Evolutionary conservation across 495 filamentous ascomycete genomes (phyloP).

Genomic region (Aspergillus ellipticus): DNA sequence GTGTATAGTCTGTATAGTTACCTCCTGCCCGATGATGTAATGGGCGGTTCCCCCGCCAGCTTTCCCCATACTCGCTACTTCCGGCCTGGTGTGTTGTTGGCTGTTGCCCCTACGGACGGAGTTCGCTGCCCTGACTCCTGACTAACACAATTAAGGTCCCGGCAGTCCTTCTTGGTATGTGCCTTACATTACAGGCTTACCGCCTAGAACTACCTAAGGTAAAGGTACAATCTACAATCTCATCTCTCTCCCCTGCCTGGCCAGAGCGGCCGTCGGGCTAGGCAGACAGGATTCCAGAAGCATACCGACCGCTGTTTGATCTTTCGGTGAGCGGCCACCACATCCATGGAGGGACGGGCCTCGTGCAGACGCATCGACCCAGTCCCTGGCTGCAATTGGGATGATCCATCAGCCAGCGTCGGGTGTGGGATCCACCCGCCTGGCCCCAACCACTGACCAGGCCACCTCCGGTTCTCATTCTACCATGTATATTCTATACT

Average conservation of each 20-base stretch:
- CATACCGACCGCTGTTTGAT: neutral
- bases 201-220: too few species aligned
- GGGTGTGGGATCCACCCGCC: neutral
- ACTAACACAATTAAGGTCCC: too few species aligned
- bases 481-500: neutral
- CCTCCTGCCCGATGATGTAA: conserved; percentile 4
- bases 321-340: neutral
- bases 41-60: neutral
- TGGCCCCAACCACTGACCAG: neutral
- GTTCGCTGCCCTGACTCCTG: too few species aligned
- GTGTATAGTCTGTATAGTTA: neutral
- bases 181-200: too few species aligned
- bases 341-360: neutral
- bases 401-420: neutral
- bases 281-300: neutral
- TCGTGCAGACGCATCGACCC: neutral
- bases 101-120: too few species aligned
- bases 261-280: too few species aligned
- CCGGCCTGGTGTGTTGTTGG: too few species aligned
- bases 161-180: too few species aligned
- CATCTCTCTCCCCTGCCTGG: neutral
- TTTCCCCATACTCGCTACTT: neutral
- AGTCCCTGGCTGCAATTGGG: neutral
- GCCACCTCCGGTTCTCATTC: neutral
- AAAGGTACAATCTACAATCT: too few species aligned